Evolutionary conservation across 2,329 filamentous ascomycete genomes (phyloP).

Genomic region (Beauveria varroae): DNA sequence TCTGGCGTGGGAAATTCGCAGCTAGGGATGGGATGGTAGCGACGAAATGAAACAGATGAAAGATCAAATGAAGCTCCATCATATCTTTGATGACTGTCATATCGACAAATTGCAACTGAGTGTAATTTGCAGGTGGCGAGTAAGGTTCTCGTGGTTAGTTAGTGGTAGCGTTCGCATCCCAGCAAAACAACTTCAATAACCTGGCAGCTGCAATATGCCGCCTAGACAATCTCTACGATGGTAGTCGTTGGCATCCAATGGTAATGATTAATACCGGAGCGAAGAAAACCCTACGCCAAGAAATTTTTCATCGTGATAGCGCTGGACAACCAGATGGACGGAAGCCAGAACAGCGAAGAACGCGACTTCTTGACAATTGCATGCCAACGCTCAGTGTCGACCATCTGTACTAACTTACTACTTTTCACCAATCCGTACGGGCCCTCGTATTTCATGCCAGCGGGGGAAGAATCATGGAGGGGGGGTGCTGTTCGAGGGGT

Average conservation of each 20-base stretch:
- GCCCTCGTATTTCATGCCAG: conserved; percentile 5
- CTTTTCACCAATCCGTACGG: neutral
- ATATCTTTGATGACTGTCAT: neutral
- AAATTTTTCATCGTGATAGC: neutral
- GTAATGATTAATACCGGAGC: no score
- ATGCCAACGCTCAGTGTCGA: neutral
- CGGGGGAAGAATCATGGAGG: neutral
- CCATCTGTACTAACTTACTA: neutral
- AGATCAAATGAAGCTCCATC: neutral
- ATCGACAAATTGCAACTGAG: neutral
- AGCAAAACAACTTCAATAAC: neutral
- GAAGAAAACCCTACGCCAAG: no score
- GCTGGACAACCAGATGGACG: no score
- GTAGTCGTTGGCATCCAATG: no score
- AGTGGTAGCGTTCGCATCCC: neutral
- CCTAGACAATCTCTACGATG: neutral
- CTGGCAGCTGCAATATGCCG: neutral
- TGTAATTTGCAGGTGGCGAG: neutral
- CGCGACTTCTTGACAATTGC: neutral
- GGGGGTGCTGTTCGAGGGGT: neutral
- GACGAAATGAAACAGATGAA: neutral
- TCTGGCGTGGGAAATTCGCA: no score
- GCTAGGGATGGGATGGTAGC: no score
- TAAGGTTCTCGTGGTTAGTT: neutral
- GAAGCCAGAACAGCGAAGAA: neutral